Base-by-base conservation (phyloP, 1,284 basidiomycete genomes). In the Xerocomus cyaneibrunnescens region DNA sequence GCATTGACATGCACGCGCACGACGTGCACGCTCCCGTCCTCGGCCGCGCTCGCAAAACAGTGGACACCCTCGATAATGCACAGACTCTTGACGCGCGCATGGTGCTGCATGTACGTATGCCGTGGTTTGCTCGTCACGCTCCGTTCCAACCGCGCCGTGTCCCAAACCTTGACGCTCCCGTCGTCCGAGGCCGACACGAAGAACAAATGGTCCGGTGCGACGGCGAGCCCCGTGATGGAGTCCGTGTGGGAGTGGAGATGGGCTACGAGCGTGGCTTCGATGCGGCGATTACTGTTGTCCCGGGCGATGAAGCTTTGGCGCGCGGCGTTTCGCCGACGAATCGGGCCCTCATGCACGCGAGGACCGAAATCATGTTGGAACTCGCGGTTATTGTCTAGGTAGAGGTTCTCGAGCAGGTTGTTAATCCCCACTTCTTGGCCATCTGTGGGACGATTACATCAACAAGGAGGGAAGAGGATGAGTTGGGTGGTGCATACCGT, bases 131-230 rank as follows among this genome's bases (percentile, higher is more conserved):
- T 81, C 36, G 81, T 83, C n/a, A 83, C 87, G 60, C 88, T 92
- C 55, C 89, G 80, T 62, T 92, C 91, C 32, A 93, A 70, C 9
- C 88, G 77, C 7, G 86, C 83, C 0, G 87, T 83, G 62, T 93
- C 91, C 91, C 90, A 93, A 7, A 92, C 77, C 65, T 91, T 89
- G 55, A 95, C 80, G 0, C 85, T 87, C 57, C 86, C 85, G 64
- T 97, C 94, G 57, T 90, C 85, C 1, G 93, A 95, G 0, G 86
- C 82, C 0, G 94, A 90, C 1, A 93, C 87, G 62, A 99, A 98
- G 76, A 98, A 99, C 57, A 87, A 74, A 57, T 97, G 93, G 66
- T 99, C 97, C 0, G 94, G 93, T 1, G 96, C 89, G 10, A 96
- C 90, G 0, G 88, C 87, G 16, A 99, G 75, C 2, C 85, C 81